These are phyloP conservation scores for Pseudodiploospora longispora DNA, from an alignment of 2,329 filamentous ascomycete genomes.

Conservation along the genomic window DNA sequence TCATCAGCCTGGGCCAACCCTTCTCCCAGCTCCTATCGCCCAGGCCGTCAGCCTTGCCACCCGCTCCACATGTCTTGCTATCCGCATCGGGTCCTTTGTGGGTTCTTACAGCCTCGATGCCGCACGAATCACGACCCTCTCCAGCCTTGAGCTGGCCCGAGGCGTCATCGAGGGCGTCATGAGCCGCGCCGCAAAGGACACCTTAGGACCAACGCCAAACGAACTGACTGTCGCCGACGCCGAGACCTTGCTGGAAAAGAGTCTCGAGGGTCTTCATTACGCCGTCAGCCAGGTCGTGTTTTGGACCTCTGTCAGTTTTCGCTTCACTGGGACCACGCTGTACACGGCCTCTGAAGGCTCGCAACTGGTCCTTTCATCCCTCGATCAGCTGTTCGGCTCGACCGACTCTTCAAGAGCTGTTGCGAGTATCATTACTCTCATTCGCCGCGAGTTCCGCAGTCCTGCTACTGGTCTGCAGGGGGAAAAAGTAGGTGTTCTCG, in stretches of 20 bases:
- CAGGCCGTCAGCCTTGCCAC: constrained; percentile 53
- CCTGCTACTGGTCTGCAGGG: constrained; percentile 51
- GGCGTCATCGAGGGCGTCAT: constrained; percentile 47
- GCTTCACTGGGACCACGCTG: constrained; percentile 47
- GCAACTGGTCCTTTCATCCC: constrained; percentile 47
- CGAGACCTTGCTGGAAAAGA: constrained; percentile 48
- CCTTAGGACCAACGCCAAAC: constrained; percentile 34
- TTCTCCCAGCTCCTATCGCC: constrained; percentile 51
- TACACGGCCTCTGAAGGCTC: constrained; percentile 48
- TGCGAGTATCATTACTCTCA: constrained; percentile 56
- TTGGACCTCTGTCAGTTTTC: constrained; percentile 53
- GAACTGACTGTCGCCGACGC: constrained; percentile 43
- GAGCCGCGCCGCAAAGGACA: constrained; percentile 43
- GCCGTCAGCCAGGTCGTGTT: constrained; percentile 53
- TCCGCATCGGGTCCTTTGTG: constrained; percentile 45
- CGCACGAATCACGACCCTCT: constrained; percentile 47
- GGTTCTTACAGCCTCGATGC: constrained; percentile 44
- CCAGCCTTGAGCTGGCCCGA: constrained; percentile 48
- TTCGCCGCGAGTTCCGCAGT: constrained; percentile 56
- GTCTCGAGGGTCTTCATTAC: constrained; percentile 47
- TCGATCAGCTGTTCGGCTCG: constrained; percentile 58
- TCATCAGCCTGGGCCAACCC: constrained; percentile 30
- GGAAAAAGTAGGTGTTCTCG: constrained; percentile 51
- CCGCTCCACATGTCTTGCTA: constrained; percentile 49
- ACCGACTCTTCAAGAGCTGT: constrained; percentile 63